Percentiles rank a stretch among this genome's conserved stretches.
phyloP scores from a whole-genome alignment of 2,329 filamentous ascomycete species.

The Amesomyces nigricolor region DNA sequence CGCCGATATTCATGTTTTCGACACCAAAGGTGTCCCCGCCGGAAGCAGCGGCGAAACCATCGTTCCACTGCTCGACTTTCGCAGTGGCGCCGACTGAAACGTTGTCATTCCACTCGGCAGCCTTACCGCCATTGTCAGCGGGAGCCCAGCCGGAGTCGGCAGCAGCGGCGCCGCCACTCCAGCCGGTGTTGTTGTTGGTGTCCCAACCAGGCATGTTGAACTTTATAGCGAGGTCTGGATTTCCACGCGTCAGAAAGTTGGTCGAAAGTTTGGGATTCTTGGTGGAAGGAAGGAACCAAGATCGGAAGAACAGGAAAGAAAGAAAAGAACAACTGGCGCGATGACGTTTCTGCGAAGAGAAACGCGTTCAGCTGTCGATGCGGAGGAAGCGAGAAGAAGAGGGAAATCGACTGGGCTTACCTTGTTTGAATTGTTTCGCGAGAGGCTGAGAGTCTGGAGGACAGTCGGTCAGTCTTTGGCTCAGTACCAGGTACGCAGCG shows the following conservation, averaged over 20 bases:
- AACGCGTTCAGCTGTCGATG: background rate
- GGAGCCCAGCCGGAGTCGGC: background rate
- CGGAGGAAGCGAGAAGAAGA: background rate
- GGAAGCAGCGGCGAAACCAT: slow-evolving; percentile 1
- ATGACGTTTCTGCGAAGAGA: too few species aligned
- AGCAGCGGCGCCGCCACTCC: background rate
- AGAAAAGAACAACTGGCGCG: too few species aligned
- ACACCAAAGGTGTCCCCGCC: slow-evolving; percentile 16
- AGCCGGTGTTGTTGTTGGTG: slow-evolving; percentile 3
- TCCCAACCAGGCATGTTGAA: slow-evolving; percentile 21
- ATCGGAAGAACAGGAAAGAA: too few species aligned
- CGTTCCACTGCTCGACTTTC: slow-evolving; percentile 1
- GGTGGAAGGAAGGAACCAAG: too few species aligned
- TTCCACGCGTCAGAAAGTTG: background rate
- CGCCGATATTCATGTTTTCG: slow-evolving; percentile 7
- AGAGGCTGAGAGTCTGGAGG: background rate
- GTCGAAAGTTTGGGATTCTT: too few species aligned
- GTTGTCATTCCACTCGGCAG: background rate
- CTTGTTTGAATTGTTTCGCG: background rate
- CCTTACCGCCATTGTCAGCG: background rate
- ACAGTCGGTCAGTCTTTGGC: background rate
- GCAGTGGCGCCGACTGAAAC: background rate
- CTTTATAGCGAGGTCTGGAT: background rate
- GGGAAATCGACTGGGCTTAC: background rate
- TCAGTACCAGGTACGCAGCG: background rate